Base-by-base conservation (phyloP, 1,284 basidiomycete species). In the Rhodotorula sp. region DNA sequence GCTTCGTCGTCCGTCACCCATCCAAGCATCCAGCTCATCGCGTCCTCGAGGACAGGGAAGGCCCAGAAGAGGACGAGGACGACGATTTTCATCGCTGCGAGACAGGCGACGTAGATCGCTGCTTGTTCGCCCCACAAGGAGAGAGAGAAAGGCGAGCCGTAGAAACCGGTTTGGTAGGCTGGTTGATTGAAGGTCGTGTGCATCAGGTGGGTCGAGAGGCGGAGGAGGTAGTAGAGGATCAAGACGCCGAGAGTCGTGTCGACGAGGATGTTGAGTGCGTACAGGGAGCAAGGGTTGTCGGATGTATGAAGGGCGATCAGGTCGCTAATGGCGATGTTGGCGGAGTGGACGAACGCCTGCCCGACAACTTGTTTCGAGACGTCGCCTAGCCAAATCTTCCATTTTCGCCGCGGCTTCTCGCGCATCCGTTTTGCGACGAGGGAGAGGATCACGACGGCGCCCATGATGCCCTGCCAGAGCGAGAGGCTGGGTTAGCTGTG, bases 171-270 rank as follows among this genome's bases (percentile, higher is more conserved):
- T 76, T 89, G 85, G 79, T 92, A 91, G 2, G 91, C 91, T 75
- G 90, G 87, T 10, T n/a, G 40, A 57, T 89, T 81, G 20, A 85
- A 82, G 90, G 80, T 71, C 83, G 86, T 74, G 87, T 85, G 44
- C 65, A 94, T 84, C 57, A 92, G 64, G 77, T 84, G 85, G 2
- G 89, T 92, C 62, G 88, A 81, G 34, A 84, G 79, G 69, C 87
- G 88, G n/a, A 97, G 84, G 51, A 88, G 83, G 65, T 89, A 77
- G 80, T 92, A 98, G 67, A 99, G 87, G 68, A 95, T 84, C 37
- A 85, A 88, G 64, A 98, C 90, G 72, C 94, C 94, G 64, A 95
- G 82, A 0, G 94, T 97, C 26, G 94, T 97, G 81, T 99, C 95
- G 70, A 98, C 84, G 46, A 95, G 83, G 65, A 99, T 90, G 78